Evolutionary conservation across 345 rosid genomes (phyloP).

Genomic region (Gossypium australe): DNA sequence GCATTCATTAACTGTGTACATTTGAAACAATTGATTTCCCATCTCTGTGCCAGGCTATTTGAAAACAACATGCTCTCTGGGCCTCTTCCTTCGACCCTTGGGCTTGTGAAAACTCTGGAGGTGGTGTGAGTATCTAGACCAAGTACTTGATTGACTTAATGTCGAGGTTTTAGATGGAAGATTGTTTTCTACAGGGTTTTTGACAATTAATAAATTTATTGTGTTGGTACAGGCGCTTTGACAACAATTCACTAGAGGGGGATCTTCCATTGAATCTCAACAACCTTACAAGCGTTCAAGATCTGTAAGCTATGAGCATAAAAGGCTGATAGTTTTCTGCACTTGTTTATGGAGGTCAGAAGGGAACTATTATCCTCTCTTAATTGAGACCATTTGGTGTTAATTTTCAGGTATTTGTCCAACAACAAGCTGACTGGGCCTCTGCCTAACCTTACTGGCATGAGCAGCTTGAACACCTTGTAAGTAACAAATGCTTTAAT

Average conservation of each 20-base stretch:
- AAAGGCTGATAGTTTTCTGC: background rate
- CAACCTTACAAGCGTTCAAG: slow-evolving; percentile 46
- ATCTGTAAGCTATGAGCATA: slow-evolving; percentile 52
- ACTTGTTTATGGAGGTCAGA: background rate
- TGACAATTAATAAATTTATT: background rate
- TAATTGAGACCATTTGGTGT: background rate
- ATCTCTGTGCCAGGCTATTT: slow-evolving; percentile 47
- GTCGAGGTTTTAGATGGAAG: background rate
- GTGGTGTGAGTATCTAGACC: slow-evolving; percentile 59
- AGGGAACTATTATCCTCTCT: background rate
- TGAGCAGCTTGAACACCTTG: slow-evolving; percentile 55
- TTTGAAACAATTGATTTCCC: background rate
- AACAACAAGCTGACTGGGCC: slow-evolving; percentile 55
- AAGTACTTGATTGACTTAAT: slow-evolving; percentile 1
- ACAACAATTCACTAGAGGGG: slow-evolving; percentile 50
- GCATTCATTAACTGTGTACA: background rate
- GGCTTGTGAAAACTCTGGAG: slow-evolving; percentile 46
- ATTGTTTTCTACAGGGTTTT: background rate
- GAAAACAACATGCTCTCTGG: slow-evolving; percentile 64
- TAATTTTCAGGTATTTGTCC: slow-evolving; percentile 56
- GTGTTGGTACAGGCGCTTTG: slow-evolving; percentile 62
- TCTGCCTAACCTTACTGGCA: slow-evolving; percentile 53
- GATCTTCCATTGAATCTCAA: slow-evolving; percentile 49
- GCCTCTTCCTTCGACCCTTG: slow-evolving; percentile 53
- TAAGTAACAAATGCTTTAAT: slow-evolving; percentile 31